phyloP scores from a whole-genome alignment of 2,329 filamentous ascomycete genomes.

The Verticillium tricorpus region DNA sequence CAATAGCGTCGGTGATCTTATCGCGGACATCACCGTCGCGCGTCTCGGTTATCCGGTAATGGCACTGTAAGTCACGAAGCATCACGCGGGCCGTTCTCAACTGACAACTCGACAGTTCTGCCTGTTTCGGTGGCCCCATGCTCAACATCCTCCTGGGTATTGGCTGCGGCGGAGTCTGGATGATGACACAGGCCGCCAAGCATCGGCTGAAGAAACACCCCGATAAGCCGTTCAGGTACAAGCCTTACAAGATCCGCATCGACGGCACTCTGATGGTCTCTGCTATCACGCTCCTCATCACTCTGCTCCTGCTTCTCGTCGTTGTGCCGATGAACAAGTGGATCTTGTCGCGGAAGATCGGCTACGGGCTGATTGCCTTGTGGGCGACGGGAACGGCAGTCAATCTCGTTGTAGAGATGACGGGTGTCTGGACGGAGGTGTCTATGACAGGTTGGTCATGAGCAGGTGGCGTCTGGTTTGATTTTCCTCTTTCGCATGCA shows the following conservation, averaged over 20 bases:
- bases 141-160: slow-evolving; percentile 94
- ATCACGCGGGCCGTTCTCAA: background rate
- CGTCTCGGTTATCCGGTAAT: slow-evolving; percentile 93
- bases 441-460: slow-evolving; percentile 8
- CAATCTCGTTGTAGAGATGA: slow-evolving; percentile 78
- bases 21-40: slow-evolving; percentile 92
- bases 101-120: slow-evolving; percentile 50
- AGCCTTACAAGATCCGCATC: slow-evolving; percentile 78
- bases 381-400: slow-evolving; percentile 77
- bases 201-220: slow-evolving; percentile 64
- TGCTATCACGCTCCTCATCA: slow-evolving; percentile 76
- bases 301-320: slow-evolving; percentile 72
- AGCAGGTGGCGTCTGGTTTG: background rate
- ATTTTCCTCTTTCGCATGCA: background rate
- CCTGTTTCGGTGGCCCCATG: slow-evolving; percentile 98
- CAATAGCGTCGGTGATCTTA: slow-evolving; percentile 89
- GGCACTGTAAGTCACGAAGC: slow-evolving; percentile 57
- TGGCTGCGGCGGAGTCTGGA: slow-evolving; percentile 84
- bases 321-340: slow-evolving; percentile 81
- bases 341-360: slow-evolving; percentile 79
- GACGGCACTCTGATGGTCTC: slow-evolving; percentile 82
- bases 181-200: slow-evolving; percentile 70
- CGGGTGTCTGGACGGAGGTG: slow-evolving; percentile 43
- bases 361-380: slow-evolving; percentile 71
- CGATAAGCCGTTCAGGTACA: slow-evolving; percentile 57